Percentiles rank a stretch among this genome's conserved stretches.
Evolutionary conservation across 768 basidiomycete genomes (phyloP).

Genomic region (Sporobolomyces roseus): DNA sequence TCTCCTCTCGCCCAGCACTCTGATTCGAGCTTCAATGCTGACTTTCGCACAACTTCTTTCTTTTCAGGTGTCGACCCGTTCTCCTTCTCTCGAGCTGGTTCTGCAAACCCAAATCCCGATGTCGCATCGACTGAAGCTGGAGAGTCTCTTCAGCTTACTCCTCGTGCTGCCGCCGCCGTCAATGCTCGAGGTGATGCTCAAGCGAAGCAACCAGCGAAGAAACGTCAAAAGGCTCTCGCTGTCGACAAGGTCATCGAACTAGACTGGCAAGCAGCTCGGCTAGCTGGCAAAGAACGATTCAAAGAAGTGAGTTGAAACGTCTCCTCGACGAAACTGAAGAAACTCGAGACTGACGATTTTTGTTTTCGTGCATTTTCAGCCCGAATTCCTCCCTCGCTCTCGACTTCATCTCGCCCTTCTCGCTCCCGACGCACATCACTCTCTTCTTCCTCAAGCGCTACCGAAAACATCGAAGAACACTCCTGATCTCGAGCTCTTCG

Average conservation of each 20-base stretch:
- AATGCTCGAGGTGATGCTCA: slow-evolving; percentile 31
- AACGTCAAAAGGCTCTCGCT: slow-evolving; percentile 64
- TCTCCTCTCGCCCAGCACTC: too few species aligned
- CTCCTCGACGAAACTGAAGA: too few species aligned
- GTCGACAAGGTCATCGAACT: slow-evolving; percentile 88
- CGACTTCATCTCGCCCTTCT: slow-evolving; percentile 77
- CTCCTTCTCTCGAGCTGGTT: slow-evolving; percentile 13
- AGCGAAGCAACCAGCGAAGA: slow-evolving; percentile 48
- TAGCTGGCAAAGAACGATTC: slow-evolving; percentile 66
- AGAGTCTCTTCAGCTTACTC: slow-evolving; percentile 48
- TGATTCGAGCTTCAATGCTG: too few species aligned
- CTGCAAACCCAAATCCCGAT: not conserved
- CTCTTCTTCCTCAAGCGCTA: slow-evolving; percentile 64
- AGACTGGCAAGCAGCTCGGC: slow-evolving; percentile 55
- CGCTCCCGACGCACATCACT: slow-evolving; percentile 77
- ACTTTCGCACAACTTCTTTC: not conserved
- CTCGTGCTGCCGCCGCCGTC: slow-evolving; percentile 54
- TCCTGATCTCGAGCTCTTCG: slow-evolving; percentile 65
- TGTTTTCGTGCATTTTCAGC: slow-evolving; percentile 46
- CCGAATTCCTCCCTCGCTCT: slow-evolving; percentile 80
- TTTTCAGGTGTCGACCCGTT: not conserved
- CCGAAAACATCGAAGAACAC: slow-evolving; percentile 70
- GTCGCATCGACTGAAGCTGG: slow-evolving; percentile 17
- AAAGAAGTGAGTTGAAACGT: slow-evolving; percentile 58
- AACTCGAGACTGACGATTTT: not conserved